Base-by-base conservation (phyloP, 768 basidiomycete species). In the Suillus ampliporus region DNA sequence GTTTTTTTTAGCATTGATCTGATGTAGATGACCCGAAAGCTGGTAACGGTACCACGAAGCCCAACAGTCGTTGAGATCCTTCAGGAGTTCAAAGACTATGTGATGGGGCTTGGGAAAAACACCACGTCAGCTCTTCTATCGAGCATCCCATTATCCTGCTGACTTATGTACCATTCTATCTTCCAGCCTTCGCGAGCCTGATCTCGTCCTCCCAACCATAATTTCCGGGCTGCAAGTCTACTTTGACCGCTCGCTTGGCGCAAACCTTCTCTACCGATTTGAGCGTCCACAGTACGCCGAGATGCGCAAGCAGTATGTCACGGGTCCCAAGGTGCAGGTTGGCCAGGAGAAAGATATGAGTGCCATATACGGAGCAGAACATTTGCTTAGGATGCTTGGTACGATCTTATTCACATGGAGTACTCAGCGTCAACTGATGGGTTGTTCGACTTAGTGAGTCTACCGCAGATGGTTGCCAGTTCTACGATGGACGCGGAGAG, bases 251-350 rank as follows among this genome's bases (percentile, higher is more conserved):
- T 89, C 94, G 0, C 84, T 94, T 2, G 92, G 97, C 5, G 87
- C 90, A 61, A 95, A 93, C 75, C 84, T 99, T 31, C 83, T 99
- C 4, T 99, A 99, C 72, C 89, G 95, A 21, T 95, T 97, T 67
- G 97, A 99, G 75, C 86, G 97, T n/a, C 87, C 88, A 7, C 96
- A 99, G 74, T 98, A 97, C 65, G 89, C 90, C 6, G 87, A 90
- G 53, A 84, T 93, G 26, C 85, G 91, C 48, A 88, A 89, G 69
- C 76, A 77, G 64, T 92, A 89, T 66, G 86, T 89, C 64, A 93
- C 92, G 8, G 91, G 90, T 1, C 87, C 82, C 53, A 83, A 87
- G 56, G 90, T 92, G 31, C 77, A 83, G 56, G 80, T 89, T 13
- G 84, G 81, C 6, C 80, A 87, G 64, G 92, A 94, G 71, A 90